Evolutionary conservation across 306 rosid species (phyloP), one percentile per base, ranked within the genome.

Genomic region (Lablab purpureus): DNA sequence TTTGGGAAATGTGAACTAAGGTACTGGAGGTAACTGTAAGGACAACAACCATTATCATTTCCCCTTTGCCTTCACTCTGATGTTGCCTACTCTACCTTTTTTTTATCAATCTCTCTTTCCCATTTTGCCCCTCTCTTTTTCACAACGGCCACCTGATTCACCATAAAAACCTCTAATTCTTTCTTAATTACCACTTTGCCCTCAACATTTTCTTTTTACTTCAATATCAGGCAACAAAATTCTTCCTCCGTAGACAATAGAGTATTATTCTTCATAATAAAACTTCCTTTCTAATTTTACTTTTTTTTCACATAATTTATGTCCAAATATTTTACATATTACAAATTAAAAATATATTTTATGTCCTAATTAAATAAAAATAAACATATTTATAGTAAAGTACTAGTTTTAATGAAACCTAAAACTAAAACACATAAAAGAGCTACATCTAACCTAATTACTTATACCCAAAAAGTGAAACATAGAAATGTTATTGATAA

Each of bases 1-100:
- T 75, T 55, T 18, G 34, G 85, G 77, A 76, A 80, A 56, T 64
- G 37, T 0, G 12, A 22, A 49, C 63, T 1, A 45, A 74, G 62
- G 9, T 22, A 77, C 11, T 43, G 1, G 17, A 66, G 43, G 69
- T 62, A 79, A 84, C 87, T 62, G 85, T 73, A 49, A 32, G 43
- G 67, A 81, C 77, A 67, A 77, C 78, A 60, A 70, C 82, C 68
- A 28, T 46, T 47, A 71, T 76, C 80, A 72, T 84, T 71, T 84
- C 75, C 46, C 30, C 85, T 72, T 72, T 62, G 55, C 52, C 74
- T 62, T 74, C 84, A 79, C 84, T 74, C 50, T 62, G 60, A 66
- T 66, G 79, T 82, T 59, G 83, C 81, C 52, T 83, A 73, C 78
- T 74, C 17, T 9, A 2, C 5, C 21, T 75, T 74, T 84, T 78